Base-by-base conservation (phyloP, 805 yeast genomes). In the Schwanniomyces vanrijiae region DNA sequence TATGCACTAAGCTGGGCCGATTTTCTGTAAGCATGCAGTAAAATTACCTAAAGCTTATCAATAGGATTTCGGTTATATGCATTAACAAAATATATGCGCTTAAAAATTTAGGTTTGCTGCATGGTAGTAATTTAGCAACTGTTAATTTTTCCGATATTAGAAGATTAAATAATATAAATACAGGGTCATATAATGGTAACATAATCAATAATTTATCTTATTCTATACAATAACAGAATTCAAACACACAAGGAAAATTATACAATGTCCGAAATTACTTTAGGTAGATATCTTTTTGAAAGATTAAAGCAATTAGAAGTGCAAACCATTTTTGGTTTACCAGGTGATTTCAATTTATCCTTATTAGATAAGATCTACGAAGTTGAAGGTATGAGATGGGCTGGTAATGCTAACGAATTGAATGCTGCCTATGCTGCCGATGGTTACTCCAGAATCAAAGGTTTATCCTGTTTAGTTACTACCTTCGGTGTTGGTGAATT, bases 401-500 rank as follows among this genome's bases (percentile, higher is more conserved):
- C 88, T 43, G 96, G 96, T 60, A 88, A 88, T 67, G 88, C 94
- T 64, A 88, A 89, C 70, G 96, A 88, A 73, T 78, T 88, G 72
- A 89, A 89, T 66, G 94, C 96, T 39, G 88, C 94, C 37, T 86
- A 86, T 58, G 87, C 95, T 44, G 90, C 94, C 40, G 96, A 88
- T 68, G 96, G 96, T 54, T 88, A 88, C 73, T 83, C 92, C 45
- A 75, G 96, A 66, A 76, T 88, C 59, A 88, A 86, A 69, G 86
- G 91, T 49, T 69, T 88, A 63, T 80, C 86, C 51, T 84, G 87
- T 56, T 55, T 88, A 43, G 76, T 88, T 60, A 88, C 96, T 65
- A 88, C 96, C 43, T 88, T 88, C 65, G 96, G 96, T 70, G 96
- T 88, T 47, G 96, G 96, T 66, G 96, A 88, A 68, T 77, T 88